Conservation (phyloP, 768 basidiomycete species). For the Neoboletus subvelutipes region DNA sequence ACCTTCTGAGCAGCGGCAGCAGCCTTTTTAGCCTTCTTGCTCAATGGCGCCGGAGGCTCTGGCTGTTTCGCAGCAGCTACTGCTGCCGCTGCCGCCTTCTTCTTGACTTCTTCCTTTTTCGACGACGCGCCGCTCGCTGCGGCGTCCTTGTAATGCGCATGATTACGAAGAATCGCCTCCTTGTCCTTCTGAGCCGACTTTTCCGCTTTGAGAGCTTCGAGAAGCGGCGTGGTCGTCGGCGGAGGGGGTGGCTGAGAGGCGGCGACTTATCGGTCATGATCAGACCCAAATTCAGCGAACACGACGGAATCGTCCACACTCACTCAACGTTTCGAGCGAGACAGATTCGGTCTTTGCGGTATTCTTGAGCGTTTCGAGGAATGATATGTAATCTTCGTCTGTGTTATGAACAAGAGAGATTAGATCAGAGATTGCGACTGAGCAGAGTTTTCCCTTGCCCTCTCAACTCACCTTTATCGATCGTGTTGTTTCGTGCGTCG, state of each 20-base stretch:
- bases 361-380: conserved; percentile 69
- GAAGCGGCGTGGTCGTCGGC: conserved; percentile 85
- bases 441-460: no score
- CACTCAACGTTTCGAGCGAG: conserved; percentile 55
- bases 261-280: conserved; percentile 47
- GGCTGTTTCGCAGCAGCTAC: conserved; percentile 31
- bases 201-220: conserved; percentile 90
- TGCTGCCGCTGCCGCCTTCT: conserved; percentile 26
- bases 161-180: conserved; percentile 67
- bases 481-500: conserved; percentile 82
- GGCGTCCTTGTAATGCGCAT: conserved; percentile 67
- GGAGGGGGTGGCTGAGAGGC: conserved; percentile 55
- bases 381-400: conserved; percentile 87
- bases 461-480: conserved; percentile 57
- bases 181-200: conserved; percentile 65
- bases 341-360: conserved; percentile 52
- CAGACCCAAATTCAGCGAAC: neutral
- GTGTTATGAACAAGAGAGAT: conserved; percentile 27
- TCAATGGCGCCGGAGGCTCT: conserved; percentile 25
- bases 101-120: conserved; percentile 42
- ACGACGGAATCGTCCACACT: neutral
- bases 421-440: neutral
- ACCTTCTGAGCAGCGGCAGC: conserved; percentile 26
- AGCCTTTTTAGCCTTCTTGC: conserved; percentile 39
- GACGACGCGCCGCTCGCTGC: conserved; percentile 27